Evolutionary conservation across 257 asterid species (phyloP).

Genomic region (Solanum ossicruentum): DNA sequence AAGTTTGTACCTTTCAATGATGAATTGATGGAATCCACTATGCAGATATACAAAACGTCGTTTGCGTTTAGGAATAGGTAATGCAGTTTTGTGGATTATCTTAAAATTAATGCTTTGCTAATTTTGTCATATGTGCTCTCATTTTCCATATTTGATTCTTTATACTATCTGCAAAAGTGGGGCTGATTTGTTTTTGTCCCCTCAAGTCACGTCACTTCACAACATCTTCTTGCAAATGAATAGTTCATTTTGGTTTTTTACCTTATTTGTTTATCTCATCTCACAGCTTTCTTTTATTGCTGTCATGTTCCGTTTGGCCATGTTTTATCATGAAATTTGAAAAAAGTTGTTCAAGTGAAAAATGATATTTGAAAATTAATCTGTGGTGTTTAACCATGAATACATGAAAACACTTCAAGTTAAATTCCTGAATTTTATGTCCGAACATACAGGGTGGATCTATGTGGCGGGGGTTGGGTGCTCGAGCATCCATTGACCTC

Average conservation of each 20-base stretch:
- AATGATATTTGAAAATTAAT: too few relatives aligned
- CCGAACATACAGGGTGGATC: too few relatives aligned
- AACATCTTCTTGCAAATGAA: not conserved
- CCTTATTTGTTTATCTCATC: not conserved
- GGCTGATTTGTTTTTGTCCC: not conserved
- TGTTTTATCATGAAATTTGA: too few relatives aligned
- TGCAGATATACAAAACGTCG: constrained; percentile 82
- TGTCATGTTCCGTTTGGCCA: too few relatives aligned
- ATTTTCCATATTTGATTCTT: not conserved
- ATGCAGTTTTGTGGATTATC: not conserved
- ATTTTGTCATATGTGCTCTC: not conserved
- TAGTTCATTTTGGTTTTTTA: not conserved
- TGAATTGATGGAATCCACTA: constrained; percentile 77
- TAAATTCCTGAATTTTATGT: too few relatives aligned
- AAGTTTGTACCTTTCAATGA: constrained; percentile 98
- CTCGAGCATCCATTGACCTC: too few relatives aligned
- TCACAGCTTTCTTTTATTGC: not conserved
- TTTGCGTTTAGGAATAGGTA: constrained; percentile 87
- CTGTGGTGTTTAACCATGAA: too few relatives aligned
- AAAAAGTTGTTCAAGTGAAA: too few relatives aligned
- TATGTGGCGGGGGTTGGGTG: too few relatives aligned
- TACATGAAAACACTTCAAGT: too few relatives aligned
- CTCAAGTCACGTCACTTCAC: not conserved
- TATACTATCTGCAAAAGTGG: not conserved
- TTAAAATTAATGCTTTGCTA: not conserved